Conservation (phyloP, 371 early-diverging fungal species). For the Apophysomyces sp. region DNA sequence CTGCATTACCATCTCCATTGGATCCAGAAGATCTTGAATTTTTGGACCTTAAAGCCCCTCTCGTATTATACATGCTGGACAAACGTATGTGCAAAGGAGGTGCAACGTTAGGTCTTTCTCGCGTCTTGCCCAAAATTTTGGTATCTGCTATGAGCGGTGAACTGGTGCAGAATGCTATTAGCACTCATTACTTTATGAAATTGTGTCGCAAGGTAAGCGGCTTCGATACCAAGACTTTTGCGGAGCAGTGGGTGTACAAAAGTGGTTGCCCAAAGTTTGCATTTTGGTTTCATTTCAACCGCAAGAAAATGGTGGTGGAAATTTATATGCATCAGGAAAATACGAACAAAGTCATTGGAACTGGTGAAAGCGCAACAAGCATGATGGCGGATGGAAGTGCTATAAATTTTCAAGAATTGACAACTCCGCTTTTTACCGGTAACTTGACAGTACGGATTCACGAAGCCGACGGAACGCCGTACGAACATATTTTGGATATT, state of each 20-base stretch:
- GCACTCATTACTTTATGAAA: constrained; percentile 81
- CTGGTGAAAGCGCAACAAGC: background rate
- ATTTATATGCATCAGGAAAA: constrained; percentile 83
- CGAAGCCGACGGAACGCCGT: constrained; percentile 92
- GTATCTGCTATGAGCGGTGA: constrained; percentile 84
- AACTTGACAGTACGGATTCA: constrained; percentile 89
- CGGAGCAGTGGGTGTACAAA: constrained; percentile 92
- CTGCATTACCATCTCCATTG: constrained; percentile 59
- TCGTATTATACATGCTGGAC: constrained; percentile 94
- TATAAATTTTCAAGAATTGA: constrained; percentile 25
- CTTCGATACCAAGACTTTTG: constrained; percentile 77
- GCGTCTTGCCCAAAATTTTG: constrained; percentile 80
- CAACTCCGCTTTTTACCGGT: constrained; percentile 65
- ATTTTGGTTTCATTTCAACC: constrained; percentile 80
- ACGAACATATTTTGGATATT: constrained; percentile 90
- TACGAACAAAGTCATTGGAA: constrained; percentile 49
- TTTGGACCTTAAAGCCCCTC: constrained; percentile 78
- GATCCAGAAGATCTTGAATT: constrained; percentile 79
- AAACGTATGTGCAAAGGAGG: constrained; percentile 86
- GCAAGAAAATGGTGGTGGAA: constrained; percentile 94
- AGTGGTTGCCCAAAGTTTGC: constrained; percentile 87
- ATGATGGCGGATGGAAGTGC: constrained; percentile 11
- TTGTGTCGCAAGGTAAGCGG: constrained; percentile 81
- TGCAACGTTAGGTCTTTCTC: constrained; percentile 70
- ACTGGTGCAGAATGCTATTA: constrained; percentile 69